Conservation (phyloP, 148 eudicot species). For the Chenopodium quinoa region DNA sequence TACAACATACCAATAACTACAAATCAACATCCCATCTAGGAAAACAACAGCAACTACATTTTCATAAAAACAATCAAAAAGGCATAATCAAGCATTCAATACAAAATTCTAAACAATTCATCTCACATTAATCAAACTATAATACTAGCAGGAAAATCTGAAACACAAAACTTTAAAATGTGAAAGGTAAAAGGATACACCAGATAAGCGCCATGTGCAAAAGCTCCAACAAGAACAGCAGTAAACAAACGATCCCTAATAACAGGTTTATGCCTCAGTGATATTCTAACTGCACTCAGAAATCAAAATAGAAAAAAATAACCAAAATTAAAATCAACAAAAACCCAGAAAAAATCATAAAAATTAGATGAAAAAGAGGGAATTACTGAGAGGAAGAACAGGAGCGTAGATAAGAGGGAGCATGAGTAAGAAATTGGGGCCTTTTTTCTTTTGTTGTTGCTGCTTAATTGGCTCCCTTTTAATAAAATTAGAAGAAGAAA, state of each 20-base stretch:
- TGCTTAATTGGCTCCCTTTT: conserved; percentile 34
- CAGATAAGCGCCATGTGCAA: conserved; percentile 79
- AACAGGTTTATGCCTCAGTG: conserved; percentile 74
- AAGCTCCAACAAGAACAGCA: conserved; percentile 80
- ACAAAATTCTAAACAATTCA: too few relatives aligned
- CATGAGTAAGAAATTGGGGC: conserved; percentile 51
- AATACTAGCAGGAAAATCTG: neutral
- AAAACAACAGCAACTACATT: neutral
- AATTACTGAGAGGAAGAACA: conserved; percentile 88
- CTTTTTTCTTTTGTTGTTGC: conserved; percentile 39
- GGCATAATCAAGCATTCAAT: too few relatives aligned
- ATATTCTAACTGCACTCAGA: conserved; percentile 57
- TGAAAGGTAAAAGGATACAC: conserved; percentile 72
- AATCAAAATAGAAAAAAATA: neutral
- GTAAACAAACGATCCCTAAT: conserved; percentile 81
- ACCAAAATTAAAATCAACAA: neutral
- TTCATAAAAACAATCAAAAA: neutral
- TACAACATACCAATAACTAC: neutral
- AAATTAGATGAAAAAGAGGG: neutral
- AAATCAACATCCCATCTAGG: neutral
- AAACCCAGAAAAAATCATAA: neutral
- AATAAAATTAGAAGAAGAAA: neutral
- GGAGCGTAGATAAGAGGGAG: conserved; percentile 91
- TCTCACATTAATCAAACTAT: too few relatives aligned
- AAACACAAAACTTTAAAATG: neutral